Conservation (phyloP, 192 early-diverging fungal genomes). For the Borealophlyctis nickersoniae region DNA sequence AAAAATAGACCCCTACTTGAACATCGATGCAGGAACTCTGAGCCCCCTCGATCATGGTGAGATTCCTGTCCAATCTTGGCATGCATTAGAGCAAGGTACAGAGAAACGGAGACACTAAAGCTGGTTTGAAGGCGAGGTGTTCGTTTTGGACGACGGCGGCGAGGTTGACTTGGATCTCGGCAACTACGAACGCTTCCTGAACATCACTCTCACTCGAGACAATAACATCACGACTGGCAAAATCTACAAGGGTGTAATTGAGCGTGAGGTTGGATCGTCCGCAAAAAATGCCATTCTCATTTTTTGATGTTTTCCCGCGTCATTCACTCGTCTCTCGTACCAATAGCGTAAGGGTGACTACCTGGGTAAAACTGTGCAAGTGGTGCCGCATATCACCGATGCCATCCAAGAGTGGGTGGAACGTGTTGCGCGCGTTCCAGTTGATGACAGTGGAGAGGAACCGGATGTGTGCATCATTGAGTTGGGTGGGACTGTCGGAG, state of each 20-base stretch:
- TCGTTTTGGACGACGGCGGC: conserved; percentile 97
- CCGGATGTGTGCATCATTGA: conserved; percentile 99
- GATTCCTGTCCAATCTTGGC: conserved; percentile 9
- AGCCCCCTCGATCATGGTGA: conserved; percentile 94
- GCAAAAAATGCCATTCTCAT: neutral
- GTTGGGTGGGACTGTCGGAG: conserved; percentile 96
- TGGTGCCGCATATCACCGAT: conserved; percentile 96
- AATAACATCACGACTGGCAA: conserved; percentile 99
- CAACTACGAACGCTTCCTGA: conserved; percentile 98
- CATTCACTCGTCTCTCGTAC: too few species aligned
- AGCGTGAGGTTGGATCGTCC: conserved; percentile 61
- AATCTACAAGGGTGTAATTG: conserved; percentile 94
- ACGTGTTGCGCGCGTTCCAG: conserved; percentile 85
- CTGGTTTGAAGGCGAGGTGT: conserved; percentile 78
- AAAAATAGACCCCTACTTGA: conserved; percentile 99
- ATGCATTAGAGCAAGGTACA: conserved; percentile 1
- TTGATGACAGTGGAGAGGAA: conserved; percentile 71
- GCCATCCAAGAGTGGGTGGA: conserved; percentile 98
- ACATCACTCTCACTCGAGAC: conserved; percentile 86
- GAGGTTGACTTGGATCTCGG: conserved; percentile 99
- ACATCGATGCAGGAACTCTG: conserved; percentile 98
- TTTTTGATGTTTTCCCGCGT: conserved; percentile 8
- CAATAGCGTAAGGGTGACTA: conserved; percentile 92
- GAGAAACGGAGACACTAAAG: neutral
- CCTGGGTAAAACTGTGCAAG: conserved; percentile 98